phyloP scores from a whole-genome alignment of 345 rosid genomes.

The Populus ilicifolia region DNA sequence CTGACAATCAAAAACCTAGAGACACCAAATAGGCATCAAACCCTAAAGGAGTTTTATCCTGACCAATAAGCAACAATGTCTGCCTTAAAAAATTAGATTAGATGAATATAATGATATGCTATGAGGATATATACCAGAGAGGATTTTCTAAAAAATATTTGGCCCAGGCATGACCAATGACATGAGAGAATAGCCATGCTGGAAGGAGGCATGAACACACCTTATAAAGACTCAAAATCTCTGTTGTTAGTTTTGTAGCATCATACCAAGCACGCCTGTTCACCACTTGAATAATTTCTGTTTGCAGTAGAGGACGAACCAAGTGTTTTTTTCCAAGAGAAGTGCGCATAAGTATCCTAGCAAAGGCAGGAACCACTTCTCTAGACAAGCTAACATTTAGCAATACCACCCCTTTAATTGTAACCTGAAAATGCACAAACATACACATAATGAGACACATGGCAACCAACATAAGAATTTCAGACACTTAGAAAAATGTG shows the following conservation, averaged over 20 bases:
- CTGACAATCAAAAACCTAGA: background rate
- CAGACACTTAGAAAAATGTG: background rate
- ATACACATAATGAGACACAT: background rate
- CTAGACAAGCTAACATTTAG: slow-evolving; percentile 79
- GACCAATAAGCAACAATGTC: background rate
- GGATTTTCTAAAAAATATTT: background rate
- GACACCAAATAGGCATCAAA: background rate
- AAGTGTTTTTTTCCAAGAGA: slow-evolving; percentile 93
- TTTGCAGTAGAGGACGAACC: slow-evolving; percentile 76
- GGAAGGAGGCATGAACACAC: slow-evolving; percentile 28
- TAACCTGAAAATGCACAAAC: slow-evolving; percentile 38
- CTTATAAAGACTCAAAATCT: slow-evolving; percentile 81
- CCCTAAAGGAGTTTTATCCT: background rate
- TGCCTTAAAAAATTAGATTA: background rate
- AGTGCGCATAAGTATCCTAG: slow-evolving; percentile 80
- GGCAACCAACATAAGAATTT: background rate
- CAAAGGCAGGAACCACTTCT: slow-evolving; percentile 90
- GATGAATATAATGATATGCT: background rate
- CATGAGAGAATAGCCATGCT: background rate
- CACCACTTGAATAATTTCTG: slow-evolving; percentile 91
- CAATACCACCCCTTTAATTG: slow-evolving; percentile 63
- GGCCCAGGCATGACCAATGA: background rate
- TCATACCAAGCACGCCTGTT: slow-evolving; percentile 95
- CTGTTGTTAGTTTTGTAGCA: slow-evolving; percentile 71
- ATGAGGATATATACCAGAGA: background rate